Evolutionary conservation across 2,329 filamentous ascomycete species (phyloP).

Genomic region (Hymenoscyphus linearis): DNA sequence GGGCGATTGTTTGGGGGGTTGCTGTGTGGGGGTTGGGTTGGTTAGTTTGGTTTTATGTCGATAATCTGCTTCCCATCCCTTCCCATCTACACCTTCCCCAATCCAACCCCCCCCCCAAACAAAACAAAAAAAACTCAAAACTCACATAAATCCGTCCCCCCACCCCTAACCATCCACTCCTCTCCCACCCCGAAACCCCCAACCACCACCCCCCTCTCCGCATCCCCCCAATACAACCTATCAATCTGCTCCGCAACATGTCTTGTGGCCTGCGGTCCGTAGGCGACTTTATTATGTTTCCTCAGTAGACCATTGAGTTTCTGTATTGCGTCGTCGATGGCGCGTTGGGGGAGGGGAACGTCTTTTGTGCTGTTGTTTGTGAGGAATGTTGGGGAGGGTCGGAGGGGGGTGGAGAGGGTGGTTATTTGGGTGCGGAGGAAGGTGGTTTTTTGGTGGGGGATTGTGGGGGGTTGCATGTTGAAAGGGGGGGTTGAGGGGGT

Average conservation of each 20-base stretch:
- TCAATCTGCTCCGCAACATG: conserved; percentile 72
- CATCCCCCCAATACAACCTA: conserved; percentile 51
- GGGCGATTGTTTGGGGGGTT: conserved; percentile 24
- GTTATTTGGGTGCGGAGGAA: conserved; percentile 61
- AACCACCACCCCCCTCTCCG: conserved; percentile 33
- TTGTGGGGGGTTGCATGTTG: conserved; percentile 47
- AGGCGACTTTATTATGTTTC: conserved; percentile 61
- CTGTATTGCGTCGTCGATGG: conserved; percentile 51
- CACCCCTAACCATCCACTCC: conserved; percentile 38
- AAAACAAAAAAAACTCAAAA: conserved; percentile 1
- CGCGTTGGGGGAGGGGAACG: conserved; percentile 36
- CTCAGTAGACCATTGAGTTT: conserved; percentile 57
- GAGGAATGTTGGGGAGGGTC: conserved; percentile 42
- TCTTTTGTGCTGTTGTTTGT: conserved; percentile 35
- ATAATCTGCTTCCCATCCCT: no score
- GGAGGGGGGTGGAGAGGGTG: conserved; percentile 46
- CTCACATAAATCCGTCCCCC: conserved; percentile 32
- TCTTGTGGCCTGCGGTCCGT: conserved; percentile 62
- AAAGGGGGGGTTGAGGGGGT: no score
- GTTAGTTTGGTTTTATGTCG: no score
- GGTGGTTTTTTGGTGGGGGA: conserved; percentile 56
- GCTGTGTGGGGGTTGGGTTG: conserved; percentile 9
- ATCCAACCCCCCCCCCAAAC: not conserved
- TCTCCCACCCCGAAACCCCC: conserved; percentile 32
- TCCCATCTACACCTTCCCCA: no score